Evolutionary conservation across 83 land plant genomes (phyloP), one percentile per base, ranked within the genome.

Genomic region (Picea mariana): DNA sequence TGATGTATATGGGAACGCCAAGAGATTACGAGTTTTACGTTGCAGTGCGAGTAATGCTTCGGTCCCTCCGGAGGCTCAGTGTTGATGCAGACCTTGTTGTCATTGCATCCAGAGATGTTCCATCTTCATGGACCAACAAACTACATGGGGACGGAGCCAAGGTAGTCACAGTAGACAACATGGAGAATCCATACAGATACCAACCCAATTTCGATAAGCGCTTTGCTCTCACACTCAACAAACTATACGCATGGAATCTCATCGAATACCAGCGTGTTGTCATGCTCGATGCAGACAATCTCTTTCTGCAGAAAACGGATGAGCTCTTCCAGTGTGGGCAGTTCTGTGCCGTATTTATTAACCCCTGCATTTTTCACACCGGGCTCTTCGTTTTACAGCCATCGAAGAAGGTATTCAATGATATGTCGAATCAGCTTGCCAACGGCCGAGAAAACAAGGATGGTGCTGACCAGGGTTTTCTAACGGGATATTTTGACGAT

Each of bases 1-100:
- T 94, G 93, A 90, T 94, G 97, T 94, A 94, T 86, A 91, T 94
- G 95, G 97, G 97, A 13, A 94, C 97, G 75, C 95, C 97, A 62
- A 83, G 97, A 64, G 97, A 94, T 84, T 94, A 94, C 84, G 97
- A 94, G 87, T 94, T 89, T 79, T 94, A 94, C 68, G 87, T 92
- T 17, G 97, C 95, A 60, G 66, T 77, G 52, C 81, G 95, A 49
- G 97, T 94, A 40, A 77, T 94, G 90, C 81, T 94, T 65, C 86
- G 86, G 67, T 90, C 93, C 2, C 89, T 94, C 17, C 62, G 62
- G 21, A 42, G 38, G 31, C 93, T 89, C 62, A 21, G 78, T 26
- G 92, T 83, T 20, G 85, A 87, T 47, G 97, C 97, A 58, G 97
- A 94, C 88, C 93, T 87, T 61, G 87, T 94, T 71, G 87, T 94